Percentiles rank a stretch among this genome's conserved stretches.
These are phyloP conservation scores for Linnemannia zychae DNA, from an alignment of 192 early-diverging fungal species.

Conservation along the genomic window DNA sequence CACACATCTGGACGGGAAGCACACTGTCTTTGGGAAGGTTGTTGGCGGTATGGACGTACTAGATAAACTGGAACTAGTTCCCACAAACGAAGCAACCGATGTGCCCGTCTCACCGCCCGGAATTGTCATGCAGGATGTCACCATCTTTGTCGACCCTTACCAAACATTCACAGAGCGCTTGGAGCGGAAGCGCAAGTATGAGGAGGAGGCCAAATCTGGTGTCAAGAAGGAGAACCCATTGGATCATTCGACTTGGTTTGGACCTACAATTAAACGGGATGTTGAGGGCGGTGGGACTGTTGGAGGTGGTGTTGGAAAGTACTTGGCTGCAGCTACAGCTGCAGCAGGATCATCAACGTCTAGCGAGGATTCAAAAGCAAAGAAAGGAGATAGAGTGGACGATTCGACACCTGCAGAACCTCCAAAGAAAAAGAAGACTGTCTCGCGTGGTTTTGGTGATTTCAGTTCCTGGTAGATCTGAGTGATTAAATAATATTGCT, in stretches of 20 bases:
- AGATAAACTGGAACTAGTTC: conserved; percentile 81
- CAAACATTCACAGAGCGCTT: conserved; percentile 78
- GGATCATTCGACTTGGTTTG: conserved; percentile 82
- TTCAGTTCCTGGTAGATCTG: conserved; percentile 61
- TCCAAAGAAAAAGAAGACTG: conserved; percentile 55
- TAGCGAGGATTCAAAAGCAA: conserved; percentile 6
- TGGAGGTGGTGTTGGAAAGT: conserved; percentile 73
- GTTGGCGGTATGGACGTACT: conserved; percentile 90
- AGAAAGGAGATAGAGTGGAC: conserved; percentile 9
- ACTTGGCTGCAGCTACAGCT: conserved; percentile 57
- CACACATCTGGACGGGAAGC: conserved; percentile 83
- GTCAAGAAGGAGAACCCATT: conserved; percentile 62
- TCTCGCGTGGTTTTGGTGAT: conserved; percentile 54
- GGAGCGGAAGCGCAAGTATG: conserved; percentile 72
- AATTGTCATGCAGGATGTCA: conserved; percentile 81
- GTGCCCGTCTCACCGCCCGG: conserved; percentile 72
- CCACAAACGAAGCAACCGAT: conserved; percentile 78
- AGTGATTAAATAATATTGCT: background rate
- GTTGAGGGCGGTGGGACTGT: conserved; percentile 43
- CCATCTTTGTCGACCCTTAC: conserved; percentile 90
- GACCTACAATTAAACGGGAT: conserved; percentile 64
- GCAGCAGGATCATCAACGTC: conserved; percentile 14
- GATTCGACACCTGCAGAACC: conserved; percentile 6
- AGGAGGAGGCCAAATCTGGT: conserved; percentile 53
- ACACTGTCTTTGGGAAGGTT: conserved; percentile 94